Evolutionary conservation across 1,284 basidiomycete species (phyloP).

Genomic region (Amylostereum areolatum): DNA sequence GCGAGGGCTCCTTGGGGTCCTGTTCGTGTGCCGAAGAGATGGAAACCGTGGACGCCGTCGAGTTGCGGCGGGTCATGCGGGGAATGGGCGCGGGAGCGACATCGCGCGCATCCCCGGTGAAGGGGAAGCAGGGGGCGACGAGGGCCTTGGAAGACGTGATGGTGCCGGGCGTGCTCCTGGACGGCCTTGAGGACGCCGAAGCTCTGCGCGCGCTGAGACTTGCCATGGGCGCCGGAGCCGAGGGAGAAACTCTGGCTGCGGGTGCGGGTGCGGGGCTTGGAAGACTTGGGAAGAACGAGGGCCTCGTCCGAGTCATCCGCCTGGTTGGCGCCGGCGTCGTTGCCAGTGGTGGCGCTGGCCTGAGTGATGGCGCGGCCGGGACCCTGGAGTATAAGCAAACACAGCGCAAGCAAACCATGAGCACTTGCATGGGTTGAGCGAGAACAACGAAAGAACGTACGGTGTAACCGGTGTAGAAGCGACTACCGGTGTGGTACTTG

Average conservation of each 20-base stretch:
- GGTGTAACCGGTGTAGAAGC: slow-evolving; percentile 59
- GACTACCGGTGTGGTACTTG: slow-evolving; percentile 61
- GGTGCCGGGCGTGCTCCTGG: slow-evolving; percentile 50
- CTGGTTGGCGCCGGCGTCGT: slow-evolving; percentile 38
- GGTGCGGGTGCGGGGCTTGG: slow-evolving; percentile 32
- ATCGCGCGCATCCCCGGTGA: slow-evolving; percentile 6
- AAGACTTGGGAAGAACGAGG: slow-evolving; percentile 20
- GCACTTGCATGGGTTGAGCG: slow-evolving; percentile 4
- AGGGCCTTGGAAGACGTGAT: slow-evolving; percentile 39
- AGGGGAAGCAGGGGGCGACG: slow-evolving; percentile 4
- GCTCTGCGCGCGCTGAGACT: slow-evolving; percentile 32
- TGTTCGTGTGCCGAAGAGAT: slow-evolving; percentile 11
- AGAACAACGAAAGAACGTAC: slow-evolving; percentile 25
- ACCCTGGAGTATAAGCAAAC: slow-evolving; percentile 32
- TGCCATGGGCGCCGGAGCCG: slow-evolving; percentile 29
- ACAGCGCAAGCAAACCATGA: slow-evolving; percentile 6
- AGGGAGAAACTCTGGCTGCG: slow-evolving; percentile 57
- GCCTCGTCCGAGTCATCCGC: slow-evolving; percentile 55
- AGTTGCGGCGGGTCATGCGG: slow-evolving; percentile 36
- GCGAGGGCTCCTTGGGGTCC: slow-evolving; percentile 11
- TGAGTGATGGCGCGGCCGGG: slow-evolving; percentile 65
- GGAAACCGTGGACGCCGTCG: slow-evolving; percentile 28
- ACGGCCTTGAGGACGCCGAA: slow-evolving; percentile 55
- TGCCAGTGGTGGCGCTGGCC: slow-evolving; percentile 47
- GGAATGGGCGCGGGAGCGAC: slow-evolving; percentile 11